Evolutionary conservation across 2,329 filamentous ascomycete genomes (phyloP).

Genomic region (Aspergillus clavatus): DNA sequence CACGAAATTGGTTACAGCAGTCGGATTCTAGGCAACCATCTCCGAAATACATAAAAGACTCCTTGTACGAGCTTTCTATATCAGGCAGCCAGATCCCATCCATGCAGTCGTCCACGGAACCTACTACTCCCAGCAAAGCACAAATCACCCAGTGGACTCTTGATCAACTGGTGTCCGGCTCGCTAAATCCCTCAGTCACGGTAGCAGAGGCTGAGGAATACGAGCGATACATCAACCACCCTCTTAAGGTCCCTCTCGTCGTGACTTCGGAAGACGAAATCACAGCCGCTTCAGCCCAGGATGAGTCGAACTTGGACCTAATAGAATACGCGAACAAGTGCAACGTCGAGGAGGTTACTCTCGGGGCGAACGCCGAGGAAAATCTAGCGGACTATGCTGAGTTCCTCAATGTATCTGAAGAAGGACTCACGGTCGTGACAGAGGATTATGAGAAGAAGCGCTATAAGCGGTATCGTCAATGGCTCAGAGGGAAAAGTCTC

Average conservation of each 20-base stretch:
- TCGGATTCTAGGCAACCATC: conserved; percentile 30
- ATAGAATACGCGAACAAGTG: conserved; percentile 72
- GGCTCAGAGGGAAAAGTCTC: conserved; percentile 88
- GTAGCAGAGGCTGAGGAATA: conserved; percentile 79
- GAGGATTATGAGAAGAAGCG: conserved; percentile 88
- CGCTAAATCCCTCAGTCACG: conserved; percentile 77
- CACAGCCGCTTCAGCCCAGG: conserved; percentile 31
- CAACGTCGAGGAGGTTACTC: conserved; percentile 54
- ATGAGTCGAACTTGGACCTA: conserved; percentile 58
- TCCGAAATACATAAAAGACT: conserved; percentile 56
- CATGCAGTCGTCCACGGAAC: conserved; percentile 42
- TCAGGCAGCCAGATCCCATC: conserved; percentile 15
- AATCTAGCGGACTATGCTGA: conserved; percentile 70
- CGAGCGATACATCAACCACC: conserved; percentile 79
- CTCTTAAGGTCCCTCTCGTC: conserved; percentile 74
- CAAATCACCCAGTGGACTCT: conserved; percentile 80
- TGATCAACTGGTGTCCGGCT: conserved; percentile 77
- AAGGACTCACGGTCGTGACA: conserved; percentile 79
- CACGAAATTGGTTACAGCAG: conserved; percentile 29
- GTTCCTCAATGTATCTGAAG: conserved; percentile 70
- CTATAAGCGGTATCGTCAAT: conserved; percentile 94
- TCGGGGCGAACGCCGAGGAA: conserved; percentile 50
- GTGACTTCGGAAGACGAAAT: conserved; percentile 41
- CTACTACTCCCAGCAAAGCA: conserved; percentile 69
- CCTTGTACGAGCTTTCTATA: conserved; percentile 26